Percentiles rank a stretch among this genome's conserved stretches.
phyloP scores from a whole-genome alignment of 1,139 yeast genomes.

The Pichia sp. region DNA sequence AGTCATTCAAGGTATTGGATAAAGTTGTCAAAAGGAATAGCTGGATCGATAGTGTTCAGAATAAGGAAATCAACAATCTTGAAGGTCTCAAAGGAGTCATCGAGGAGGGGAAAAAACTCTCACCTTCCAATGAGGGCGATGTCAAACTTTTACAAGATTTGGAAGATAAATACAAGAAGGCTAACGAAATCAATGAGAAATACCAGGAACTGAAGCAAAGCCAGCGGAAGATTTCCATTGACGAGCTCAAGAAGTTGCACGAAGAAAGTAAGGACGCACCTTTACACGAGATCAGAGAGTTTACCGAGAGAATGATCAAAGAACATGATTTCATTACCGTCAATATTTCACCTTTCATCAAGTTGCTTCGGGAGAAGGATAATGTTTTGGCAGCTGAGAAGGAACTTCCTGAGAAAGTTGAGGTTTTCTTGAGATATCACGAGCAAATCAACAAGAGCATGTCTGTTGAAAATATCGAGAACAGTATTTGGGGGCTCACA shows the following conservation, averaged over 20 bases:
- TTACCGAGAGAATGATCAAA: constrained; percentile 1
- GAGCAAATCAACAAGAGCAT: constrained; percentile 2
- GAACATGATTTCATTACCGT: constrained; percentile 5
- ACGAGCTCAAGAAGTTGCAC: constrained; percentile 4
- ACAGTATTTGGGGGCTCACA: neutral
- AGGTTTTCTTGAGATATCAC: constrained; percentile 5
- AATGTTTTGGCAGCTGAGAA: neutral
- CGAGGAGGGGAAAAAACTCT: constrained; percentile 39
- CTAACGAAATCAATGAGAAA: neutral
- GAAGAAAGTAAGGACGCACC: constrained; percentile 6
- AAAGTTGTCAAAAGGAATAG: constrained; percentile 44
- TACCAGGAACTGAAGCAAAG: constrained; percentile 5
- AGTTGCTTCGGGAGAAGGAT: constrained; percentile 7
- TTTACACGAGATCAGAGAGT: constrained; percentile 5
- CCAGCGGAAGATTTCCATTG: neutral
- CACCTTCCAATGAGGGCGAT: constrained; percentile 27
- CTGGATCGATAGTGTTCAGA: constrained; percentile 40
- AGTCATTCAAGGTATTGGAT: constrained; percentile 47
- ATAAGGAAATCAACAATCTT: neutral
- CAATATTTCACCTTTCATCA: constrained; percentile 3
- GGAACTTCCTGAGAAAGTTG: neutral
- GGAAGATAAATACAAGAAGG: constrained; percentile 1
- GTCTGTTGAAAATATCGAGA: constrained; percentile 2
- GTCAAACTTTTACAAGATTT: constrained; percentile 6
- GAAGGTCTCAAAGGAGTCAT: constrained; percentile 5